These are phyloP conservation scores for Phytophthora kernoviae DNA, from an alignment of 352 stramenopile species.

Conservation along the genomic window DNA sequence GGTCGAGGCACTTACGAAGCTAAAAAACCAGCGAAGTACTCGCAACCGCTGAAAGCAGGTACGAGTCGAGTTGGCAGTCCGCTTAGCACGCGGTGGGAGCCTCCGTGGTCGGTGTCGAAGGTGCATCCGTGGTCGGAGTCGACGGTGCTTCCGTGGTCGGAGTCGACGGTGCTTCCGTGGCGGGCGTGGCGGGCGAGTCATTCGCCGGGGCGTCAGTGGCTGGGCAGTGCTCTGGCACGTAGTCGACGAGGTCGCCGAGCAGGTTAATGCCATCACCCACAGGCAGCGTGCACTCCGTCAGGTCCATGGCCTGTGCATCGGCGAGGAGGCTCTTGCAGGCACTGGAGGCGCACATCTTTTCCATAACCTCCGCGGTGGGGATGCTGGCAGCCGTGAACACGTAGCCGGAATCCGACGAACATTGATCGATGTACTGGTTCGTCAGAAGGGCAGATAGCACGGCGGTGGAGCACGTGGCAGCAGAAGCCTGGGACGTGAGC, in stretches of 20 bases:
- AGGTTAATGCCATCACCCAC: conserved; percentile 32
- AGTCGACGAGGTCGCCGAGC: conserved; percentile 35
- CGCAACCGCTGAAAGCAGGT: conserved; percentile 7
- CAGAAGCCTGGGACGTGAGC: conserved; percentile 19
- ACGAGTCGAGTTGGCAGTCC: conserved; percentile 19
- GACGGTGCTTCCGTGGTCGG: not conserved
- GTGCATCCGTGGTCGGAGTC: not conserved
- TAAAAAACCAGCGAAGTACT: conserved; percentile 36
- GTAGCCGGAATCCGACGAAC: conserved; percentile 37
- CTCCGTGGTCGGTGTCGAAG: conserved; percentile 7
- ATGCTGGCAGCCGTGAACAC: conserved; percentile 31
- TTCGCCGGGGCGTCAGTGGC: conserved; percentile 14
- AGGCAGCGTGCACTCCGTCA: conserved; percentile 37
- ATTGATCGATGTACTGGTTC: conserved; percentile 31
- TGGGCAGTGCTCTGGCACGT: conserved; percentile 30
- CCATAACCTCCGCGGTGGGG: conserved; percentile 21
- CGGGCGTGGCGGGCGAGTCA: conserved; percentile 2
- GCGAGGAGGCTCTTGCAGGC: conserved; percentile 35
- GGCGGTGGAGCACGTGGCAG: conserved; percentile 17
- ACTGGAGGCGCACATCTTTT: conserved; percentile 29
- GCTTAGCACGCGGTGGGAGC: conserved; percentile 28
- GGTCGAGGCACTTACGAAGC: conserved; percentile 6
- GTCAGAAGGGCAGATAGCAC: conserved; percentile 26
- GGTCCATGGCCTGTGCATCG: conserved; percentile 18
- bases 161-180: conserved; percentile 3